Base-by-base conservation (phyloP, 192 early-diverging fungal species). In the Chytriomyces hyalinus region DNA sequence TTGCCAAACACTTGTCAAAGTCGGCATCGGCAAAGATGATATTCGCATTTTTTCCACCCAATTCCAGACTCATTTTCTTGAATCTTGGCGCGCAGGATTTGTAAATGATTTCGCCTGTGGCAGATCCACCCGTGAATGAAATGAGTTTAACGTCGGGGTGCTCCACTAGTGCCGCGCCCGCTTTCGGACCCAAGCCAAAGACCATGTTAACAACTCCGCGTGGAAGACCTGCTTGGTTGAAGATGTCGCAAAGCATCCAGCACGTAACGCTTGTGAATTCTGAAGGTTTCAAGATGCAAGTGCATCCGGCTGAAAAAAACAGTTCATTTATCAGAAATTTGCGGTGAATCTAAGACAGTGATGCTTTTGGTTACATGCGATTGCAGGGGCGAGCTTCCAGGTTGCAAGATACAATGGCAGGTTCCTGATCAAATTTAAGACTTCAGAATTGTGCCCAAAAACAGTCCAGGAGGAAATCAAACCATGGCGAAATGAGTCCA, bases 41-140 rank as follows among this genome's bases (percentile, higher is more conserved):
- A 63, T 88, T 91, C 1, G 94, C 88, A 26, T 93, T 94, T 80
- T 96, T 96, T 50, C 95, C 95, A 68, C 87, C 94, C 8, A 96
- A 84, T 80, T 96, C 95, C 51, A 96, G 77, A 0, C 91, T 91
- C 6, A 94, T 78, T 45, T 92, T 94, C 80, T 95, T 95, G 71
- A 92, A 83, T 47, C 89, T 87, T 46, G 84, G 85, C 5, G 92
- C 89, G 62, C 92, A 81, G 36, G 84, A 78, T 36, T 83, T 79
- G 81, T 90, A 87, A 65, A 94, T 85, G 43, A 67, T 70, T 65
- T 88, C 82, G 57, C 93, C 93, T 5, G 91, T 92, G 22, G 70
- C 77, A 10, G 93, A 92, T 60, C 73, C 90, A 45, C 92, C 94
- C 7, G 94, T 96, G 78, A 96, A 94, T 4, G 93, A 92, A 60